These are phyloP conservation scores for Gillenia trifoliata DNA, from an alignment of 306 rosid genomes.

Conservation along the genomic window DNA sequence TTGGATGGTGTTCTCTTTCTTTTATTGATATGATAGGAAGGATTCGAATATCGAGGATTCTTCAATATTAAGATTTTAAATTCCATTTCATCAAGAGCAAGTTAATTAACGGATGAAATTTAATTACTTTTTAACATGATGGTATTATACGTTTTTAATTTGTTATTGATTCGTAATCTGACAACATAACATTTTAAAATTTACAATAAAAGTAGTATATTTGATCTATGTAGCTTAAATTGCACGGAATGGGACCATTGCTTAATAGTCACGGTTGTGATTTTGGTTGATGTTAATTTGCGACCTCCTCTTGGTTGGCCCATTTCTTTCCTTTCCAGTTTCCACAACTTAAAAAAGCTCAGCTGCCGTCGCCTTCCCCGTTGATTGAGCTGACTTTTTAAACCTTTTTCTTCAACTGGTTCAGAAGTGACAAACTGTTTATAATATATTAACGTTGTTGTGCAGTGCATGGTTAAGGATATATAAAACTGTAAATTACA, in stretches of 20 bases:
- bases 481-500: too few relatives aligned
- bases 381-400: constrained; percentile 1
- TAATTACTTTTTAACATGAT: too few relatives aligned
- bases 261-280: background rate
- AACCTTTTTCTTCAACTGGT: background rate
- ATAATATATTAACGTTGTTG: background rate
- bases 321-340: constrained; percentile 11
- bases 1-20: too few relatives aligned
- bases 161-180: too few relatives aligned
- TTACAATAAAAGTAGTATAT: background rate
- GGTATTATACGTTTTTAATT: too few relatives aligned
- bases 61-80: background rate
- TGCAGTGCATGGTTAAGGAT: background rate
- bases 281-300: constrained; percentile 13
- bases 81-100: background rate
- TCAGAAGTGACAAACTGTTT: background rate
- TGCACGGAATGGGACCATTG: background rate
- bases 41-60: background rate
- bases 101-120: too few relatives aligned
- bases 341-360: background rate
- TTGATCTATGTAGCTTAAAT: too few relatives aligned
- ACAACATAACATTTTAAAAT: too few relatives aligned
- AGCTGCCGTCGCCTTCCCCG: background rate
- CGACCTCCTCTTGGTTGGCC: constrained; percentile 28
- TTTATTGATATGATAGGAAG: background rate